phyloP scores from a whole-genome alignment of 805 yeast species.

The Metschnikowia dekortorum region DNA sequence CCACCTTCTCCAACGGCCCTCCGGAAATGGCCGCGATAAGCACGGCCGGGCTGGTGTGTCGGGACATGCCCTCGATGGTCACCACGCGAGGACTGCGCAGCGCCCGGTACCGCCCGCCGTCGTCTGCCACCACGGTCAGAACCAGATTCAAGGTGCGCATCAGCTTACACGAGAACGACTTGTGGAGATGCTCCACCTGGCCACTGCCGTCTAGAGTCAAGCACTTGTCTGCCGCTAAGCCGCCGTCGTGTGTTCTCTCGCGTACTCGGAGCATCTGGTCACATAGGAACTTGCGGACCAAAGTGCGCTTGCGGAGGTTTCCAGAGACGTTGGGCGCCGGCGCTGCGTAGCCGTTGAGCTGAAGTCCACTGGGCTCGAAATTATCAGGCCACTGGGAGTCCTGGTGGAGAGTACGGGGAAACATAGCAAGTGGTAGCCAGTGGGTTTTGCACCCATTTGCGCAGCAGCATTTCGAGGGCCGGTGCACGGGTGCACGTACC shows the following conservation, averaged over 20 bases:
- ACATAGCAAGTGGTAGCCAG: conserved; percentile 15
- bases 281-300: conserved; percentile 11
- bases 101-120: neutral
- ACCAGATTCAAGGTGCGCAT: neutral
- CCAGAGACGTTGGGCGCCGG: neutral
- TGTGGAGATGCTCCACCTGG: neutral
- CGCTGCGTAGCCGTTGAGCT: neutral
- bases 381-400: neutral
- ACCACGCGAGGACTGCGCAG: conserved; percentile 20
- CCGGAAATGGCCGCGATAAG: conserved; percentile 57
- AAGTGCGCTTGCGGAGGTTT: conserved; percentile 10
- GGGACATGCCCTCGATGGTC: conserved; percentile 37
- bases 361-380: neutral
- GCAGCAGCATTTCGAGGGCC: neutral
- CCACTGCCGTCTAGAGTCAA: neutral
- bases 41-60: conserved; percentile 42
- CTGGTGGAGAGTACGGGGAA: neutral
- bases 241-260: neutral
- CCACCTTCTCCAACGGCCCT: conserved; percentile 61
- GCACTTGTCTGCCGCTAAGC: neutral
- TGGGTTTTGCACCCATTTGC: conserved; percentile 6
- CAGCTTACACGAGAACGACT: conserved; percentile 2
- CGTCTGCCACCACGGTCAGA: neutral
- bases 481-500: neutral
- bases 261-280: conserved; percentile 11